These are phyloP conservation scores for Aspergillus sp. DNA, from an alignment of 2,329 filamentous ascomycete genomes.

Conservation along the genomic window DNA sequence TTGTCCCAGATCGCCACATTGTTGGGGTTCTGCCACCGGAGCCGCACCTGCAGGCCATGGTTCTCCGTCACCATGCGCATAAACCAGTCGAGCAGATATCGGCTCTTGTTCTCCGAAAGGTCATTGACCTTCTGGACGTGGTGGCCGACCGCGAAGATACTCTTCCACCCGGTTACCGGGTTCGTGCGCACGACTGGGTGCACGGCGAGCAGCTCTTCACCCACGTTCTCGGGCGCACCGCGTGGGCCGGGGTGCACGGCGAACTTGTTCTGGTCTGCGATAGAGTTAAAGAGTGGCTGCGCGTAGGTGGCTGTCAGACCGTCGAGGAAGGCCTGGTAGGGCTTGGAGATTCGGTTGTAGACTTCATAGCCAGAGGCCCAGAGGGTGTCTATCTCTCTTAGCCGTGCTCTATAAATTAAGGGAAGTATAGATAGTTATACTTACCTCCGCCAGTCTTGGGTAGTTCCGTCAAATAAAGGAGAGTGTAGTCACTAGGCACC, in stretches of 20 bases:
- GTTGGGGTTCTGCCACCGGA: slow-evolving; percentile 48
- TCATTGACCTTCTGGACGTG: slow-evolving; percentile 44
- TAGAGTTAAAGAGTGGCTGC: slow-evolving; percentile 50
- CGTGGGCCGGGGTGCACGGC: slow-evolving; percentile 46
- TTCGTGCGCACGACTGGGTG: slow-evolving; percentile 63
- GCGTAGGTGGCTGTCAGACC: slow-evolving; percentile 57
- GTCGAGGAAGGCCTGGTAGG: slow-evolving; percentile 60
- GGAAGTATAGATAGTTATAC: background rate
- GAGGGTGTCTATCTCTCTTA: slow-evolving; percentile 53
- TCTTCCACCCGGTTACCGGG: slow-evolving; percentile 65
- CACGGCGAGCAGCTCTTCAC: slow-evolving; percentile 48
- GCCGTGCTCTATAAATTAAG: background rate
- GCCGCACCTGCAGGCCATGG: slow-evolving; percentile 53
- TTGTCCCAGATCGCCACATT: slow-evolving; percentile 58
- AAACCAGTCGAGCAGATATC: slow-evolving; percentile 46
- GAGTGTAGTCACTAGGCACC: slow-evolving; percentile 49
- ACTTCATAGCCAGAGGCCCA: slow-evolving; percentile 69
- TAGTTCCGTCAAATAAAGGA: slow-evolving; percentile 45
- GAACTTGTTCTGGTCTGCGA: slow-evolving; percentile 36
- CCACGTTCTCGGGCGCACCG: slow-evolving; percentile 57
- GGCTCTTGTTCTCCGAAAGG: slow-evolving; percentile 44
- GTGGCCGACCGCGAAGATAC: slow-evolving; percentile 48
- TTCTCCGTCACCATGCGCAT: slow-evolving; percentile 45
- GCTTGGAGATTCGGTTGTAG: slow-evolving; percentile 62
- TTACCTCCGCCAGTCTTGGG: slow-evolving; percentile 44